Evolutionary conservation across 495 filamentous ascomycete genomes (phyloP), one percentile per base, ranked within the genome.

Genomic region (Tetracladium marchalianum): DNA sequence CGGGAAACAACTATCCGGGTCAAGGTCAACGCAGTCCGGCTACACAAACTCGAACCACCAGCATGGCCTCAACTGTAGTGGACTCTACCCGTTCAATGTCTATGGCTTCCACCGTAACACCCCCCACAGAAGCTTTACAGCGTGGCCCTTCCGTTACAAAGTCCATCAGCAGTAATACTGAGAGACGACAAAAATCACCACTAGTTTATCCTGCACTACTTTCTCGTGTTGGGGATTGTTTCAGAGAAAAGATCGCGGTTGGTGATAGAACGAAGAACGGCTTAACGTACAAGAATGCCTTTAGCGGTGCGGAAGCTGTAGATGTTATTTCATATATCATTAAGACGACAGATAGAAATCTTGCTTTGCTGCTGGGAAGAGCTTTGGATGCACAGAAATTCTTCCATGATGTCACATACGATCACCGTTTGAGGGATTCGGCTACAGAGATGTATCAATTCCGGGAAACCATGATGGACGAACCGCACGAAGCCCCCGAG

Each of bases 391-490:
- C 93, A 35, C 93, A 99, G 64, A 99, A 97, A 63, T 96, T 97
- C 64, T 99, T 99, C 62, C 93, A 97, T 63, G 93, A 99, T 76
- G 93, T 97, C 35, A 95, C 90, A 4, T 99, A 99, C 63, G 90
- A 95, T 50, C 93, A 99, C 61, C 79, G 93, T 39, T 68, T 99
- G 45, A 81, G 93, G 55, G 93, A 99, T 67, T 90, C 89, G 6
- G 70, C 78, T 10, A 78, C 77, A 36, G 93, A 99, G 61, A 82
- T 99, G 53, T 99, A 96, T 63, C 90, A 96, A 60, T 99, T 99
- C 64, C 81, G 85, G 47, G 90, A 96, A 62, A 93, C 85, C 9
- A 72, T 96, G 57, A 78, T 87, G 60, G 90, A 97, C 52, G 90
- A 96, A 40, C 68, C 76, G 6, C 72, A 78, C 36, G 79, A 85